Evolutionary conservation across 1,284 basidiomycete species (phyloP).

Genomic region (Papiliotrema nemorosa): DNA sequence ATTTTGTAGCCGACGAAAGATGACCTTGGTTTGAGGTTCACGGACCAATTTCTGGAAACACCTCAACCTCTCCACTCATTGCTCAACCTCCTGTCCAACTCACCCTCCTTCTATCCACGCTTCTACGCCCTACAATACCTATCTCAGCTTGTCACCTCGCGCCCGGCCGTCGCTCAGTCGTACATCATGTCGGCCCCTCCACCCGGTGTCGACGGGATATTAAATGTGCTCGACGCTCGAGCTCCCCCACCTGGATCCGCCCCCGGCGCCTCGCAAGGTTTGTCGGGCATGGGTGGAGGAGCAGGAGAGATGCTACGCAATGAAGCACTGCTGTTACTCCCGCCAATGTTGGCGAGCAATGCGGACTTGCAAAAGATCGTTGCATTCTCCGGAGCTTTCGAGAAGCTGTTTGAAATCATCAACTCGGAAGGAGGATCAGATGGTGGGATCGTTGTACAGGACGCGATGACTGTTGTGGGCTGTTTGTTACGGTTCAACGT

Average conservation of each 20-base stretch:
- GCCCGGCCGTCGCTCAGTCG: conserved; percentile 74
- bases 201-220: conserved; percentile 44
- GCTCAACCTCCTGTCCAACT: conserved; percentile 65
- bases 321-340: conserved; percentile 77
- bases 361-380: conserved; percentile 95
- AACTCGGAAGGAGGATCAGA: conserved; percentile 86
- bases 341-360: conserved; percentile 76
- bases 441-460: conserved; percentile 81
- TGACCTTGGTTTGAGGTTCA: conserved; percentile 51
- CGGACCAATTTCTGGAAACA: conserved; percentile 44
- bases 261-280: conserved; percentile 8
- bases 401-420: conserved; percentile 88
- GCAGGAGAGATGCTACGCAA: conserved; percentile 49
- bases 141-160: conserved; percentile 70
- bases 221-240: conserved; percentile 40
- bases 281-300: conserved; percentile 34
- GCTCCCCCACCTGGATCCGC: conserved; percentile 28
- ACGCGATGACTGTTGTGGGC: conserved; percentile 80
- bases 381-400: conserved; percentile 95
- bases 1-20: conserved; percentile 46
- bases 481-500: conserved; percentile 84
- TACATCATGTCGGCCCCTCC: conserved; percentile 65
- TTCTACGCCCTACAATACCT: conserved; percentile 84
- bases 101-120: conserved; percentile 71
- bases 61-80: conserved; percentile 71